A percentile compares a stretch with the other conserved stretches of the same genome.
Evolutionary conservation across 192 early-diverging fungal species (phyloP).

Genomic region (Umbelopsis sp.): DNA sequence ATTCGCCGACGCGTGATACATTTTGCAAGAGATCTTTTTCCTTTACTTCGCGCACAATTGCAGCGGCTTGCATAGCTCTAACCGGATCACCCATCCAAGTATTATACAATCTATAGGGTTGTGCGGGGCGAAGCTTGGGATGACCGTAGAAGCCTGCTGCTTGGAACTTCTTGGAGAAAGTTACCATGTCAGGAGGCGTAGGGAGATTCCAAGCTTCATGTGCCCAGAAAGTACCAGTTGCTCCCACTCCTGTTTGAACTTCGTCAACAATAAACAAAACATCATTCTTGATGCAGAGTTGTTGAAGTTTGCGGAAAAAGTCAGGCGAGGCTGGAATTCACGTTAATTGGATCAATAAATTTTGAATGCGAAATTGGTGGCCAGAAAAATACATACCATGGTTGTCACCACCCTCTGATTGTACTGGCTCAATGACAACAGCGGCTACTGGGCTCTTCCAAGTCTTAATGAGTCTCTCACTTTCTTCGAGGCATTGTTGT

Average conservation of each 20-base stretch:
- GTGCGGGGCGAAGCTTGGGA: slow-evolving; percentile 56
- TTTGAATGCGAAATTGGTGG: neutral
- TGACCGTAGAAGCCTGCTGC: slow-evolving; percentile 73
- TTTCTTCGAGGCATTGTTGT: slow-evolving; percentile 52
- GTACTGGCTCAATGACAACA: slow-evolving; percentile 71
- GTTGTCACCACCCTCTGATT: slow-evolving; percentile 77
- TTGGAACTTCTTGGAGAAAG: slow-evolving; percentile 81
- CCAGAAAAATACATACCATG: slow-evolving; percentile 31
- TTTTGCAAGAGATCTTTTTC: slow-evolving; percentile 56
- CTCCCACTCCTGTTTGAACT: slow-evolving; percentile 76
- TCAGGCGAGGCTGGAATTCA: slow-evolving; percentile 57
- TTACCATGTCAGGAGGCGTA: slow-evolving; percentile 73
- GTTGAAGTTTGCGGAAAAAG: slow-evolving; percentile 66
- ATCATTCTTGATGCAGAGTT: slow-evolving; percentile 55
- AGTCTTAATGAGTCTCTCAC: slow-evolving; percentile 52
- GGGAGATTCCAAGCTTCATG: slow-evolving; percentile 73
- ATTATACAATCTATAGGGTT: slow-evolving; percentile 72
- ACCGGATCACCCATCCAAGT: slow-evolving; percentile 80
- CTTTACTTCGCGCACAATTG: slow-evolving; percentile 63
- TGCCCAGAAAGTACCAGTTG: slow-evolving; percentile 77
- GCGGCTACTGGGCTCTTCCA: slow-evolving; percentile 61
- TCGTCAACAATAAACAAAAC: slow-evolving; percentile 80
- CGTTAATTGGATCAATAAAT: slow-evolving; percentile 14
- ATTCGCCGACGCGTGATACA: slow-evolving; percentile 53
- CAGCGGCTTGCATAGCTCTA: slow-evolving; percentile 61